These are phyloP conservation scores for Phytophthora cactorum DNA, from an alignment of 352 stramenopile genomes.

Conservation along the genomic window DNA sequence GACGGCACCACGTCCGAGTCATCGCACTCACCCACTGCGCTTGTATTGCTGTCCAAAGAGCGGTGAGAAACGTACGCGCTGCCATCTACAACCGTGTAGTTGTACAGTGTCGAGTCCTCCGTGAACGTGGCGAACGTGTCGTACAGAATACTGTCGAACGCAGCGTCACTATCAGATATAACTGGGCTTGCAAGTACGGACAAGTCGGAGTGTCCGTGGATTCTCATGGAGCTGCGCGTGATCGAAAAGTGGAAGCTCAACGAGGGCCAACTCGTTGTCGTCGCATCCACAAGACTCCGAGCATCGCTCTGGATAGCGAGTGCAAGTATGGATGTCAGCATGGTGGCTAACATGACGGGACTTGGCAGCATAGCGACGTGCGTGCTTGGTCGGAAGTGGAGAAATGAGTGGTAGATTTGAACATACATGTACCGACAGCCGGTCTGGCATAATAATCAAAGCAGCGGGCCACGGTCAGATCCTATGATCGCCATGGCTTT, in stretches of 20 bases:
- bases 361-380: neutral
- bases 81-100: conserved; percentile 37
- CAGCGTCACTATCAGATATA: conserved; percentile 1
- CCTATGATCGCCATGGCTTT: conserved; percentile 20
- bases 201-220: conserved; percentile 38
- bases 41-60: conserved; percentile 3
- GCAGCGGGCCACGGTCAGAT: conserved; percentile 8
- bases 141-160: conserved; percentile 28
- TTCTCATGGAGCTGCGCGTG: conserved; percentile 38
- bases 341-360: neutral
- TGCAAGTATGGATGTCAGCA: neutral
- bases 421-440: neutral
- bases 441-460: neutral
- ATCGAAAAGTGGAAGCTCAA: conserved; percentile 39
- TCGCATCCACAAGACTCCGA: neutral
- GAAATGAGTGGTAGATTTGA: conserved; percentile 7
- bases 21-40: conserved; percentile 17
- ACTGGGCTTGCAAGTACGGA: conserved; percentile 36
- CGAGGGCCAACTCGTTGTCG: conserved; percentile 16
- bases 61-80: conserved; percentile 26
- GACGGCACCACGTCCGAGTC: conserved; percentile 15
- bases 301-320: neutral
- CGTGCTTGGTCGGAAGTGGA: conserved; percentile 2
- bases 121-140: conserved; percentile 31
- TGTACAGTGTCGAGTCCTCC: conserved; percentile 24